phyloP scores from a whole-genome alignment of 2,329 filamentous ascomycete genomes.

The Fusarium mangiferae region DNA sequence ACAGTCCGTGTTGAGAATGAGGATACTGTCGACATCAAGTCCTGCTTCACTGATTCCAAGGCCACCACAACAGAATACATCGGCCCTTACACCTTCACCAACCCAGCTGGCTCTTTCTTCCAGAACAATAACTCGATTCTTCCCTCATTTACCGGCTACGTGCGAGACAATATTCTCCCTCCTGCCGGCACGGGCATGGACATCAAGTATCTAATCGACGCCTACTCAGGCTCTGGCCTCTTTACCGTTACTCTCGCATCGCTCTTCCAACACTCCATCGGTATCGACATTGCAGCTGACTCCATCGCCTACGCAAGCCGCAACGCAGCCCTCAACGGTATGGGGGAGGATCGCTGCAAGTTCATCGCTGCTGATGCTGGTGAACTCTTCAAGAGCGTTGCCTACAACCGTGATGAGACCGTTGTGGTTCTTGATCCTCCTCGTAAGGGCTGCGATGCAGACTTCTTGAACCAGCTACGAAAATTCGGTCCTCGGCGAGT shows the following conservation, averaged over 20 bases:
- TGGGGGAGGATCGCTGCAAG: slow-evolving; percentile 73
- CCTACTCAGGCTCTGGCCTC: slow-evolving; percentile 95
- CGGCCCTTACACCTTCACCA: slow-evolving; percentile 84
- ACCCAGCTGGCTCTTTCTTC: slow-evolving; percentile 95
- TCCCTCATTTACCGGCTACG: slow-evolving; percentile 84
- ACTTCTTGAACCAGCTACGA: slow-evolving; percentile 84
- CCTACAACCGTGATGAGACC: slow-evolving; percentile 81
- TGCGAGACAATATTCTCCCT: slow-evolving; percentile 80
- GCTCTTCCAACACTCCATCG: slow-evolving; percentile 84
- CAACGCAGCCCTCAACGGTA: slow-evolving; percentile 82
- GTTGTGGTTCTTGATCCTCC: slow-evolving; percentile 97
- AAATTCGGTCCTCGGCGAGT: slow-evolving; percentile 80
- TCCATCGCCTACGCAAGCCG: slow-evolving; percentile 81
- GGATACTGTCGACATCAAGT: slow-evolving; percentile 79
- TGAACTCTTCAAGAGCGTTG: slow-evolving; percentile 80
- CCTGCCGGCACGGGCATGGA: slow-evolving; percentile 47
- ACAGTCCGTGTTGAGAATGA: slow-evolving; percentile 62
- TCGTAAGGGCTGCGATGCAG: slow-evolving; percentile 89
- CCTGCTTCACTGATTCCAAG: slow-evolving; percentile 88
- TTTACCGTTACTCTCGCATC: slow-evolving; percentile 94
- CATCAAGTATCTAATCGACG: slow-evolving; percentile 92
- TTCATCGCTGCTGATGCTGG: slow-evolving; percentile 93
- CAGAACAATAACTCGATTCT: slow-evolving; percentile 99
- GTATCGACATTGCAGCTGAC: slow-evolving; percentile 86
- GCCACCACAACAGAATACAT: slow-evolving; percentile 88